Conservation (phyloP, 345 rosid genomes). For the Acer yangbiense region DNA sequence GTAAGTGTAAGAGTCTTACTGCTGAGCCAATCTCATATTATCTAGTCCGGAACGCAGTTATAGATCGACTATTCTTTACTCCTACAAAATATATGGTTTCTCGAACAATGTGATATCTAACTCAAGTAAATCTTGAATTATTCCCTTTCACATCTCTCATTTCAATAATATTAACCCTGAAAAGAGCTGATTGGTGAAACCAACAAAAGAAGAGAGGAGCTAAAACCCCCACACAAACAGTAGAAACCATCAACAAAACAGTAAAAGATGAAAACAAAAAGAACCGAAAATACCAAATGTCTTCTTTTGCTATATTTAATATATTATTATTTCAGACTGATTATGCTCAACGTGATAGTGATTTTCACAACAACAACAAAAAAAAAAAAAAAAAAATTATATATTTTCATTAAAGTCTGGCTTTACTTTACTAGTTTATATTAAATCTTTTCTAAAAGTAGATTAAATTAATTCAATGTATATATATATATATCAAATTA, state of each 20-base stretch:
- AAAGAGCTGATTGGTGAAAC: not conserved
- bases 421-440: not conserved
- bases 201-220: not conserved
- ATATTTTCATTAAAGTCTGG: no score
- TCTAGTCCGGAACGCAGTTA: no score
- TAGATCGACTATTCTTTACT: no score
- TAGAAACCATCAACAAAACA: not conserved
- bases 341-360: not conserved
- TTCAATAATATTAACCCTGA: no score
- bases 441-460: not conserved
- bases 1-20: no score
- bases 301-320: not conserved
- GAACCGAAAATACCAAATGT: slow-evolving; percentile 3
- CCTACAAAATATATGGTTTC: not conserved
- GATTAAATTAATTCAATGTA: not conserved
- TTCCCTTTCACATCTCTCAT: not conserved
- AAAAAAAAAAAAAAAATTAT: no score
- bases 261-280: not conserved
- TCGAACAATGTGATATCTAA: no score
- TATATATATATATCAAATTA: no score
- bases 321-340: not conserved
- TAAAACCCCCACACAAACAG: not conserved
- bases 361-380: no score
- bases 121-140: not conserved
- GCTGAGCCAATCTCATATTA: no score